These are phyloP conservation scores for Fistulinella prunicolor DNA, from an alignment of 768 basidiomycete genomes.

Conservation along the genomic window DNA sequence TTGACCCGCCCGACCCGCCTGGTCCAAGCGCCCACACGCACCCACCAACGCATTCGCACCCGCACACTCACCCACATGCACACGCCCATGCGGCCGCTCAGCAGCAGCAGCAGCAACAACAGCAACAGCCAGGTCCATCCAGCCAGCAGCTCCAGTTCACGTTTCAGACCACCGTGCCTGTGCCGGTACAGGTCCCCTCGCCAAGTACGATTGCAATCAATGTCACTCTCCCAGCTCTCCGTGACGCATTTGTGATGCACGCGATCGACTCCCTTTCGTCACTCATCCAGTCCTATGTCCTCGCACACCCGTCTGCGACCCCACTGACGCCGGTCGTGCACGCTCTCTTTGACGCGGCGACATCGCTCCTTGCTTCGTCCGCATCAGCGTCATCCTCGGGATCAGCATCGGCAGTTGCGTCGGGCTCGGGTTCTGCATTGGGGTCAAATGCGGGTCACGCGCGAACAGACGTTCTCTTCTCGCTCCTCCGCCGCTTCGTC, in stretches of 20 bases:
- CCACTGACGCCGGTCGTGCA: constrained; percentile 50
- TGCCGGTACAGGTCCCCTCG: constrained; percentile 30
- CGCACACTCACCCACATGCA: constrained; percentile 23
- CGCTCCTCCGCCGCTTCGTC: constrained; percentile 45
- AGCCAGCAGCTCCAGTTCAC: constrained; percentile 43
- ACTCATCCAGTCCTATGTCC: constrained; percentile 50
- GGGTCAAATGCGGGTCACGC: background rate
- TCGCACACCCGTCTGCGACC: constrained; percentile 47
- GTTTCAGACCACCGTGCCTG: constrained; percentile 44
- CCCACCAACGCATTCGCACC: constrained; percentile 15
- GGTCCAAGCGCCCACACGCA: constrained; percentile 24
- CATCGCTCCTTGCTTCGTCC: constrained; percentile 23
- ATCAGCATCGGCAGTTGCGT: constrained; percentile 33
- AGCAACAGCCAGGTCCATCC: constrained; percentile 28
- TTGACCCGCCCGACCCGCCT: constrained; percentile 15
- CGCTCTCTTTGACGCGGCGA: constrained; percentile 53
- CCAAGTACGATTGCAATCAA: constrained; percentile 24
- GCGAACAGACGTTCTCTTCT: constrained; percentile 9
- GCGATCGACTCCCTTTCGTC: constrained; percentile 52
- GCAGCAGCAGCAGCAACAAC: constrained; percentile 18
- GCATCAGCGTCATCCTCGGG: constrained; percentile 19
- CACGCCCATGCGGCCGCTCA: constrained; percentile 2
- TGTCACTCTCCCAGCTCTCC: constrained; percentile 28
- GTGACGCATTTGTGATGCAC: constrained; percentile 32
- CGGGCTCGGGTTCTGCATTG: constrained; percentile 36